phyloP scores from a whole-genome alignment of 192 early-diverging fungal species.

The Spizellomyces sp. region DNA sequence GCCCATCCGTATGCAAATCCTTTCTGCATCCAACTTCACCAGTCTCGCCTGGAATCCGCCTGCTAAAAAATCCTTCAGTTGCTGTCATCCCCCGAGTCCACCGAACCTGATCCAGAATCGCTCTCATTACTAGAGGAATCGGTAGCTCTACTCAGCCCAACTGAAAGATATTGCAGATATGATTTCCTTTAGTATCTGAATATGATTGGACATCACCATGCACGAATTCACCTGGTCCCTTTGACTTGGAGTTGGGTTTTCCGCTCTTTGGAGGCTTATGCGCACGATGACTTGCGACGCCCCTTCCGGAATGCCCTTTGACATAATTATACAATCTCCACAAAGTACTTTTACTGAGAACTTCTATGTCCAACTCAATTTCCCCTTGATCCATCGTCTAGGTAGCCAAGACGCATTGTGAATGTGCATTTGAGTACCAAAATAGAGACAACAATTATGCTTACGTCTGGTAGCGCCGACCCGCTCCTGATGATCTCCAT shows the following conservation, averaged over 20 bases:
- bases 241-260: neutral
- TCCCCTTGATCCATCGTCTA: slow-evolving; percentile 70
- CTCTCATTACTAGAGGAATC: neutral
- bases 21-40: no score
- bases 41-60: no score
- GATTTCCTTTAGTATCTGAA: no score
- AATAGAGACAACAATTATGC: slow-evolving; percentile 19
- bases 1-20: no score
- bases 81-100: slow-evolving; percentile 1
- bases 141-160: slow-evolving; percentile 2
- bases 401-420: neutral
- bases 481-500: slow-evolving; percentile 74
- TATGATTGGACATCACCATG: no score
- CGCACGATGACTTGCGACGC: no score
- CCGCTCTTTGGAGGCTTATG: neutral
- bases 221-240: no score
- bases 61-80: no score
- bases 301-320: slow-evolving; percentile 19
- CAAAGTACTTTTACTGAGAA: slow-evolving; percentile 79
- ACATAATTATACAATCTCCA: slow-evolving; percentile 88
- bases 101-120: slow-evolving; percentile 1
- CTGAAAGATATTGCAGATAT: neutral
- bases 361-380: slow-evolving; percentile 95
- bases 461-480: slow-evolving; percentile 61
- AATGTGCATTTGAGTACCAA: neutral